Percentiles rank a stretch among this genome's conserved stretches.
Evolutionary conservation across 1,284 basidiomycete genomes (phyloP).

Genomic region (Coniferiporia sulphurascens): DNA sequence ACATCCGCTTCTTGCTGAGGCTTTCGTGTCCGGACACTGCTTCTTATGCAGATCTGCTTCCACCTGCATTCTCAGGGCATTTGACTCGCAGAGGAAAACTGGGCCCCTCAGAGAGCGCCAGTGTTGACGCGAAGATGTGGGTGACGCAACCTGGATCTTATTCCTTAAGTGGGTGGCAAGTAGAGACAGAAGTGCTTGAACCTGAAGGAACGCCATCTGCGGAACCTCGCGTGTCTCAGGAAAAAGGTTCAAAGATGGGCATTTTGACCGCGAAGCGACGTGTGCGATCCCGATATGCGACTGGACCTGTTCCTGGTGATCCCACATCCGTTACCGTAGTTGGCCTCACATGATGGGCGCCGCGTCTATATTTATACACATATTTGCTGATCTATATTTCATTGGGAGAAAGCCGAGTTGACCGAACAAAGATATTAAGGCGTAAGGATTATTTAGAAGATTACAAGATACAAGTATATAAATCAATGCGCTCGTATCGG

Average conservation of each 20-base stretch:
- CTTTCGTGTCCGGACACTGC: neutral
- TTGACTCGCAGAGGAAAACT: constrained; percentile 55
- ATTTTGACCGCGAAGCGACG: neutral
- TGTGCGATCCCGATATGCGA: constrained; percentile 12
- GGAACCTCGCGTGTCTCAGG: neutral
- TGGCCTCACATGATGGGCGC: constrained; percentile 2
- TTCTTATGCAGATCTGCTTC: constrained; percentile 27
- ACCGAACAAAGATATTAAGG: too few species aligned
- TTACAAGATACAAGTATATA: neutral
- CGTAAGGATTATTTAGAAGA: too few species aligned
- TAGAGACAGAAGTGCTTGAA: constrained; percentile 54
- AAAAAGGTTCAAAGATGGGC: neutral
- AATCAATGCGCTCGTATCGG: neutral
- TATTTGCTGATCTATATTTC: neutral
- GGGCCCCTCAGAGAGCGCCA: constrained; percentile 40
- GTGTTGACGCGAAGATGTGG: constrained; percentile 48
- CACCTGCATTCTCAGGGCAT: constrained; percentile 54
- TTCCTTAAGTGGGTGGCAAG: constrained; percentile 53
- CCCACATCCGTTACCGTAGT: constrained; percentile 10
- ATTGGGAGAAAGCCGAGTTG: too few species aligned
- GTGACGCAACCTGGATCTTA: constrained; percentile 63
- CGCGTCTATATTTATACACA: neutral
- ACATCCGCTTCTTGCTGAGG: constrained; percentile 39
- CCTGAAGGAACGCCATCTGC: neutral
- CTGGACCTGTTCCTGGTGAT: constrained; percentile 1